Evolutionary conservation across 2,329 filamentous ascomycete species (phyloP).

Genomic region (Calonectria naviculata): DNA sequence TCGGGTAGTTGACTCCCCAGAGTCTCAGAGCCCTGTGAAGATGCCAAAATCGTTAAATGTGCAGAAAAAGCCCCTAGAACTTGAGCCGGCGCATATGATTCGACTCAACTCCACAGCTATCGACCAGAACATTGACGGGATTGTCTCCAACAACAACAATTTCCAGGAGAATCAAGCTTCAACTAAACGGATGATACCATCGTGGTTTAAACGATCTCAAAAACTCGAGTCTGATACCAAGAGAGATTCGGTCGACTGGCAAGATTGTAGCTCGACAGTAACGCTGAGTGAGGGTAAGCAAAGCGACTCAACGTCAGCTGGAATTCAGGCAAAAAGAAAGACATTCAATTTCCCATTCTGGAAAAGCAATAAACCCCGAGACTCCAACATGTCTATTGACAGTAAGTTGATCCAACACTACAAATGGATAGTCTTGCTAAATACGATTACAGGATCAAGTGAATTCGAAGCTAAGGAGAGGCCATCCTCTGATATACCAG

Average conservation of each 20-base stretch:
- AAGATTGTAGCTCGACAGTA: conserved; percentile 39
- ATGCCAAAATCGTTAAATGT: conserved; percentile 54
- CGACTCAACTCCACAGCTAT: conserved; percentile 31
- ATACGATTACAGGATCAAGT: conserved; percentile 14
- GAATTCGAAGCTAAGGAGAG: conserved; percentile 27
- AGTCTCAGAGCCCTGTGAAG: conserved; percentile 46
- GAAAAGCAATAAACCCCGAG: conserved; percentile 60
- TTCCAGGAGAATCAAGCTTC: conserved; percentile 28
- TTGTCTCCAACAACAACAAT: not conserved
- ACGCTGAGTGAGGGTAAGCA: conserved; percentile 39
- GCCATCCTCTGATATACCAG: conserved; percentile 23
- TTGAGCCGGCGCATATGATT: conserved; percentile 32
- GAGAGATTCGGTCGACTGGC: conserved; percentile 40
- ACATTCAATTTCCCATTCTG: conserved; percentile 66
- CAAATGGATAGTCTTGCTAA: not conserved
- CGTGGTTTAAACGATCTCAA: conserved; percentile 63
- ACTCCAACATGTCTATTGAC: conserved; percentile 56
- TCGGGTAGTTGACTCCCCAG: conserved; percentile 64
- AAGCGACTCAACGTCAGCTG: conserved; percentile 37
- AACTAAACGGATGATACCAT: conserved; percentile 57
- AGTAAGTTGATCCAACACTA: conserved; percentile 46
- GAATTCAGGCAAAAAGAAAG: conserved; percentile 58
- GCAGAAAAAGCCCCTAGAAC: conserved; percentile 53
- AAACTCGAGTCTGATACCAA: conserved; percentile 46
- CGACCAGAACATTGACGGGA: conserved; percentile 19